Conservation (phyloP, 345 rosid genomes). For the Populus deltoides region DNA sequence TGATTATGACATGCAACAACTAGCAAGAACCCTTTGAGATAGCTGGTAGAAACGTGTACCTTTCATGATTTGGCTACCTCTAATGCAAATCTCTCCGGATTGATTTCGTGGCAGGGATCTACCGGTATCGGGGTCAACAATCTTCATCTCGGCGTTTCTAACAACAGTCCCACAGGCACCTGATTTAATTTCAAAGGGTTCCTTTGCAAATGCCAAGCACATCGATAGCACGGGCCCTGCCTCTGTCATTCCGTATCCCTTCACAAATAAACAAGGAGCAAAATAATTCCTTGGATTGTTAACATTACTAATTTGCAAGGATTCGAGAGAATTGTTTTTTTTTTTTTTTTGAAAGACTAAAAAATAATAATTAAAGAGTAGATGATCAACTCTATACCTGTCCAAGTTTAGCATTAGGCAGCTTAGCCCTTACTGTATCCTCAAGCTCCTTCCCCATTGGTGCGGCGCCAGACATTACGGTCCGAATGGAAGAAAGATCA, state of each 20-base stretch:
- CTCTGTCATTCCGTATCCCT: conserved; percentile 98
- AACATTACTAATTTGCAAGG: too few species aligned
- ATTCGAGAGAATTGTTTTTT: too few species aligned
- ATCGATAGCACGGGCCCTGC: conserved; percentile 83
- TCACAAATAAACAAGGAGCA: not conserved
- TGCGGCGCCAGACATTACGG: conserved; percentile 77
- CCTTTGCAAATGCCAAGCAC: conserved; percentile 75
- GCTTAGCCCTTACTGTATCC: conserved; percentile 61
- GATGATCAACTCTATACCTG: conserved; percentile 48
- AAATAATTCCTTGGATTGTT: too few species aligned
- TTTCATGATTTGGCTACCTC: conserved; percentile 87
- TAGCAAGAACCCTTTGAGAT: too few species aligned
- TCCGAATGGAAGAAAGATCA: conserved; percentile 66
- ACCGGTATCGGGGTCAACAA: conserved; percentile 66
- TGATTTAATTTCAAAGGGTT: conserved; percentile 60
- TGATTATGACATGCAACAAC: too few species aligned
- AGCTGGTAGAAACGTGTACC: conserved; percentile 33
- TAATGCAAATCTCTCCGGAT: conserved; percentile 77
- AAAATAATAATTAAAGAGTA: too few species aligned
- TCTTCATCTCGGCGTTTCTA: conserved; percentile 88
- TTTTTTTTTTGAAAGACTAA: not conserved
- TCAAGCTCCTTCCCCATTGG: conserved; percentile 92
- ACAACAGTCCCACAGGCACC: conserved; percentile 88
- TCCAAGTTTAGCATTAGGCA: conserved; percentile 76
- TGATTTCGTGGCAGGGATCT: conserved; percentile 53